Evolutionary conservation across 1,284 basidiomycete species (phyloP), one percentile per base, ranked within the genome.

Genomic region (Fistulina hepatica): DNA sequence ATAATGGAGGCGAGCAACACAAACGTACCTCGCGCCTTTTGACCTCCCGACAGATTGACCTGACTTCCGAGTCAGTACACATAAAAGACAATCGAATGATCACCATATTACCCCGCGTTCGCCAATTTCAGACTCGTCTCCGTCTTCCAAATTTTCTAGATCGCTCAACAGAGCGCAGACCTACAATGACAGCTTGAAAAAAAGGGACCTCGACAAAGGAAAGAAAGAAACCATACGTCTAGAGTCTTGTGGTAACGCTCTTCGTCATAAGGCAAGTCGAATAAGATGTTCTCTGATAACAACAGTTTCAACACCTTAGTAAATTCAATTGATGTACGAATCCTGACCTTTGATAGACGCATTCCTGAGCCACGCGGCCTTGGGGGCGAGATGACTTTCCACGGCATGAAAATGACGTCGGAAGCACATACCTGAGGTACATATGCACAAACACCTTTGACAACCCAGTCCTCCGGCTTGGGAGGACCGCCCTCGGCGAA

Each of bases 381-480:
- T 17, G 3, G 28, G 15, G 3, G 28, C 28, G 28, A n/a, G n/a
- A n/a, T n/a, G n/a, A n/a, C n/a, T n/a, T n/a, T n/a, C n/a, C n/a
- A n/a, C n/a, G n/a, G n/a, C n/a, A n/a, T n/a, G n/a, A n/a, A n/a
- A n/a, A n/a, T n/a, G n/a, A n/a, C n/a, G n/a, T n/a, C n/a, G n/a
- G n/a, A n/a, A n/a, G n/a, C n/a, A n/a, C n/a, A n/a, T n/a, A n/a
- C n/a, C n/a, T 97, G 93, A n/a, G 92, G 90, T 9, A 95, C 92
- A 59, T 91, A 97, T 1, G 89, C 92, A 41, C 81, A 85, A 42
- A 86, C 67, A 15, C 80, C 78, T 12, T 69, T 59, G 2, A 91
- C 70, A 30, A 89, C 56, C 90, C 89, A 93, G 21, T 83, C 69
- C 19, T 78, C 72, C 12, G 28, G n/a, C n/a, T n/a, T n/a, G n/a